Conservation (phyloP, 805 yeast genomes). For the Monosporozyma servazzii region DNA sequence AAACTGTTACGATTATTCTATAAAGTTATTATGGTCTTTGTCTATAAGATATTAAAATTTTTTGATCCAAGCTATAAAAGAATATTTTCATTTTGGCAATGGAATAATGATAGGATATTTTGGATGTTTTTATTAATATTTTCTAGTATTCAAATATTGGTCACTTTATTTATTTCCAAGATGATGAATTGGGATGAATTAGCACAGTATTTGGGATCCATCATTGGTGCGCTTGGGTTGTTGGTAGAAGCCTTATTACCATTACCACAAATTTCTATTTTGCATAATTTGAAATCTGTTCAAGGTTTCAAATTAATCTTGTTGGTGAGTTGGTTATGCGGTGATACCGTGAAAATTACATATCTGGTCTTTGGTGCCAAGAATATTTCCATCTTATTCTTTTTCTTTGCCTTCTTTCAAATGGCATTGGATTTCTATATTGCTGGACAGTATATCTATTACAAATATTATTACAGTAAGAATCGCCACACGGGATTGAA, state of each 20-base stretch:
- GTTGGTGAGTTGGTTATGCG: conserved; percentile 78
- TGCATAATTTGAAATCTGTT: conserved; percentile 55
- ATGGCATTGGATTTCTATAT: conserved; percentile 65
- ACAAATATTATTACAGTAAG: conserved; percentile 34
- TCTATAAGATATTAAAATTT: conserved; percentile 40
- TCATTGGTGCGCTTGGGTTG: conserved; percentile 55
- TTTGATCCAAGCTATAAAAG: conserved; percentile 65
- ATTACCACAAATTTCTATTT: conserved; percentile 65
- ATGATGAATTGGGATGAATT: conserved; percentile 37
- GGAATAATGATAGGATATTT: conserved; percentile 51
- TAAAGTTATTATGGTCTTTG: conserved; percentile 20
- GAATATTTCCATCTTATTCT: conserved; percentile 54
- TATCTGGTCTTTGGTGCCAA: conserved; percentile 70
- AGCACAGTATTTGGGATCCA: conserved; percentile 41
- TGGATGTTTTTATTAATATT: conserved; percentile 55
- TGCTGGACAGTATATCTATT: conserved; percentile 63
- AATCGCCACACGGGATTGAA: conserved; percentile 14
- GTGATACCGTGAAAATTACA: conserved; percentile 70
- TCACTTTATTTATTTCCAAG: conserved; percentile 26
- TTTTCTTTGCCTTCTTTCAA: conserved; percentile 68
- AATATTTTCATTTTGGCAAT: conserved; percentile 75
- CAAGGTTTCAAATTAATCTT: conserved; percentile 73
- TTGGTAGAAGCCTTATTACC: conserved; percentile 67
- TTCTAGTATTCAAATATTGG: conserved; percentile 30
- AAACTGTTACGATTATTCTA: conserved; percentile 15